phyloP scores from a whole-genome alignment of 768 basidiomycete species.

The Leccinellum luteum region DNA sequence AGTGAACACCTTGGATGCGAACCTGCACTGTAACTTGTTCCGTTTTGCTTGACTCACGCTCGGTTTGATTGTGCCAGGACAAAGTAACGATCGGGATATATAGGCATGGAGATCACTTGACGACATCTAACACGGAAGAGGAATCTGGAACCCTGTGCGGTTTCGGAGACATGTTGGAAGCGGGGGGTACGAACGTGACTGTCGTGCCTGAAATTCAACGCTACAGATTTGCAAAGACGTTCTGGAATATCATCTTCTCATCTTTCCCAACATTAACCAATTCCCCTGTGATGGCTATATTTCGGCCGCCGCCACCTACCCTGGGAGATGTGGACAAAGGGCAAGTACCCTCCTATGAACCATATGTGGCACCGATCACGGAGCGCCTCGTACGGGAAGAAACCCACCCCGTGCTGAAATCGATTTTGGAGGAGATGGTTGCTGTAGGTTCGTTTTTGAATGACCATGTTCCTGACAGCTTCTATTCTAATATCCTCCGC shows the following conservation, averaged over 20 bases:
- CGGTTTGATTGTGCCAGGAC: constrained; percentile 26
- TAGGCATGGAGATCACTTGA: constrained; percentile 41
- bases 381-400: constrained; percentile 40
- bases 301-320: constrained; percentile 36
- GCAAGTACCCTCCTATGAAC: constrained; percentile 34
- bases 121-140: constrained; percentile 38
- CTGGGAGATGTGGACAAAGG: constrained; percentile 2
- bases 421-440: constrained; percentile 45
- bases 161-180: constrained; percentile 42
- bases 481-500: constrained; percentile 2
- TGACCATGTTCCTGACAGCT: not conserved
- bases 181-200: constrained; percentile 46
- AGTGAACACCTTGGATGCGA: constrained; percentile 18
- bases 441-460: constrained; percentile 33
- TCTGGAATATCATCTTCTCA: constrained; percentile 61
- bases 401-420: constrained; percentile 47
- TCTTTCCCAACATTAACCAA: constrained; percentile 50
- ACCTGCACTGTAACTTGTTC: not conserved
- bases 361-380: constrained; percentile 41
- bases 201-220: constrained; percentile 62
- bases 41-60: not conserved
- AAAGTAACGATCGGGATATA: constrained; percentile 54
- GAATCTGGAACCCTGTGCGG: constrained; percentile 45
- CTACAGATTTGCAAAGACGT: constrained; percentile 59
- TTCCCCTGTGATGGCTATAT: constrained; percentile 49